These are phyloP conservation scores for Candida gigantensis DNA, from an alignment of 1,139 yeast species.

Conservation along the genomic window DNA sequence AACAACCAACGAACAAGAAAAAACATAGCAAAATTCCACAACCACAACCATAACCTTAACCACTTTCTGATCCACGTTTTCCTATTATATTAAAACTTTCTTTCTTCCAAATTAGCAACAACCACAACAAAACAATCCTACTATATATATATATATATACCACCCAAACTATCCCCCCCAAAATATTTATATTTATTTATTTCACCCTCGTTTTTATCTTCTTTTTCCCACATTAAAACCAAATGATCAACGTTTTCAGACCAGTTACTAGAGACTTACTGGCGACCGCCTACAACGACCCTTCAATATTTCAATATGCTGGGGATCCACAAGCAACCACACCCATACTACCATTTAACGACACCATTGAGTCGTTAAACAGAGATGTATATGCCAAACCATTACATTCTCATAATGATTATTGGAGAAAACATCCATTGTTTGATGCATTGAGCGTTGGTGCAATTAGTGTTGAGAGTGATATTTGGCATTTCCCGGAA, in stretches of 20 bases:
- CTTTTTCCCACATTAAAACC: not conserved
- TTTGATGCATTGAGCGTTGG: conserved; percentile 64
- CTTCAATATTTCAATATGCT: conserved; percentile 11
- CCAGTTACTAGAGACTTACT: conserved; percentile 6
- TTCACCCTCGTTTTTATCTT: not conserved
- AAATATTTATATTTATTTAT: too few species aligned
- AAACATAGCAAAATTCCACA: too few species aligned
- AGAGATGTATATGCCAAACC: conserved; percentile 52
- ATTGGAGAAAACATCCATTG: conserved; percentile 65
- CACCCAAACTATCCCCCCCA: too few species aligned
- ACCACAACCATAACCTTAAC: too few species aligned
- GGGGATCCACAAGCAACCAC: conserved; percentile 10
- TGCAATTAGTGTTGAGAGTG: conserved; percentile 67
- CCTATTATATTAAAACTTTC: too few species aligned
- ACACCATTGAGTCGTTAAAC: conserved; percentile 39
- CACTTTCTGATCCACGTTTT: too few species aligned
- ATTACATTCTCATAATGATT: conserved; percentile 76
- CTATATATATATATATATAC: too few species aligned
- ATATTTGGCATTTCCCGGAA: conserved; percentile 57
- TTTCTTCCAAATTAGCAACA: too few species aligned
- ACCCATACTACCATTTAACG: conserved; percentile 15
- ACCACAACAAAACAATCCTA: too few species aligned
- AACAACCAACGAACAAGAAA: too few species aligned
- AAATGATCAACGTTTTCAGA: conserved; percentile 16
- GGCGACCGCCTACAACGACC: conserved; percentile 2